Evolutionary conservation across 2,329 filamentous ascomycete species (phyloP), one percentile per base, ranked within the genome.

Genomic region (Fusarium citri): DNA sequence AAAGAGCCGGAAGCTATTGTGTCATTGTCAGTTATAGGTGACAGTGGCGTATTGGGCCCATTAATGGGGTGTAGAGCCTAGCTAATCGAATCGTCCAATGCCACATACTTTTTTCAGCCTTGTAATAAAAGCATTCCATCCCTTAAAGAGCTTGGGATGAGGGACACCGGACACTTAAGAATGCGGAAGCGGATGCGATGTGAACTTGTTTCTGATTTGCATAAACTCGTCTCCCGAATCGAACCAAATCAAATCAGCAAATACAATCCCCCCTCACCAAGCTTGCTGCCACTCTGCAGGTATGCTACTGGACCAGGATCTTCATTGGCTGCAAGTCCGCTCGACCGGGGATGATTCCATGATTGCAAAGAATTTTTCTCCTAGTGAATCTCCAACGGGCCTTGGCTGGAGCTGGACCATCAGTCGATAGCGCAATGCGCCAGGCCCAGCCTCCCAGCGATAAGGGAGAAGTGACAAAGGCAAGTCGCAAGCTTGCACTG

Each of bases 51-150:
- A 58, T 58, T 64, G 54, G 63, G 57, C 59, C 59, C 34, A 53
- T 40, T 34, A 50, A 66, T 69, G 40, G 55, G 51, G 50, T 62
- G 42, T 61, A 71, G 65, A 71, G 70, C 63, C 37, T 66, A 59
- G 58, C 55, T 51, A 74, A 66, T 34, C 47, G 55, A 73, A 70
- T 74, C 59, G 60, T 59, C 53, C 66, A 64, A 62, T 68, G 65
- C 68, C 68, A 73, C 68, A 71, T 72, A 66, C 68, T 60, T 49
- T 60, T 59, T 34, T 72, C 72, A 70, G 72, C 70, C 62, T 70
- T 69, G 59, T 69, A 63, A 56, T 65, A 60, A 58, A 63, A 67
- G 49, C 59, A 66, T 64, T 73, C 69, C 71, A 60, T 59, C 30
- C 53, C 43, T 57, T 46, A 45, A 55, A 56, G 14, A 59, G 28